Evolutionary conservation across 2,329 filamentous ascomycete species (phyloP).

Genomic region (Penicillium griseofulvum): DNA sequence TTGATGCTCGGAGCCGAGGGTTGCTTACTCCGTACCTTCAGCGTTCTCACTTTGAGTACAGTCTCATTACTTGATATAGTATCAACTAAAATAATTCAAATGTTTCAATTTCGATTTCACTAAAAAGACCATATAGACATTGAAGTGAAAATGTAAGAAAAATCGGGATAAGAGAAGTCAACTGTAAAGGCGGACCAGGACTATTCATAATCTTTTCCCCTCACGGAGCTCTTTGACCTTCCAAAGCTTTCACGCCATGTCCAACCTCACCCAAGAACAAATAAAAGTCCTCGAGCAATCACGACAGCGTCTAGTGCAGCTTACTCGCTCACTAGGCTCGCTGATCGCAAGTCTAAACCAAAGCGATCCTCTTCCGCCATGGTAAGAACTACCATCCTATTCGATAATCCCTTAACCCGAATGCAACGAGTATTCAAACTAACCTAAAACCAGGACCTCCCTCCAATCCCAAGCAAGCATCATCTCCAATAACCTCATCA

Average conservation of each 20-base stretch:
- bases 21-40: background rate
- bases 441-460: constrained; percentile 54
- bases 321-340: constrained; percentile 66
- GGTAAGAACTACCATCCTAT: constrained; percentile 49
- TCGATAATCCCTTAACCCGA: background rate
- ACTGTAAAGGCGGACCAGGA: background rate
- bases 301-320: constrained; percentile 64
- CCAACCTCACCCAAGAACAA: constrained; percentile 41
- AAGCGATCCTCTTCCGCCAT: constrained; percentile 64
- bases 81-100: background rate
- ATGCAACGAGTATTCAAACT: background rate
- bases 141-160: background rate
- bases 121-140: too few species aligned
- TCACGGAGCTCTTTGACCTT: constrained; percentile 1
- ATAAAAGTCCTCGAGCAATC: constrained; percentile 68
- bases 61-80: background rate
- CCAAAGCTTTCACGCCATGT: constrained; percentile 27
- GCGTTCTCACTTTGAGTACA: background rate
- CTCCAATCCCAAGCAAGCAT: constrained; percentile 71
- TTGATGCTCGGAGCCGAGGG: background rate
- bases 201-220: background rate
- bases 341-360: constrained; percentile 60
- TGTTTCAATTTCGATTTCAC: too few species aligned
- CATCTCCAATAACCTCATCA: constrained; percentile 67
- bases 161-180: background rate